Conservation (phyloP, 1,139 yeast species). For the Candida sp. region DNA sequence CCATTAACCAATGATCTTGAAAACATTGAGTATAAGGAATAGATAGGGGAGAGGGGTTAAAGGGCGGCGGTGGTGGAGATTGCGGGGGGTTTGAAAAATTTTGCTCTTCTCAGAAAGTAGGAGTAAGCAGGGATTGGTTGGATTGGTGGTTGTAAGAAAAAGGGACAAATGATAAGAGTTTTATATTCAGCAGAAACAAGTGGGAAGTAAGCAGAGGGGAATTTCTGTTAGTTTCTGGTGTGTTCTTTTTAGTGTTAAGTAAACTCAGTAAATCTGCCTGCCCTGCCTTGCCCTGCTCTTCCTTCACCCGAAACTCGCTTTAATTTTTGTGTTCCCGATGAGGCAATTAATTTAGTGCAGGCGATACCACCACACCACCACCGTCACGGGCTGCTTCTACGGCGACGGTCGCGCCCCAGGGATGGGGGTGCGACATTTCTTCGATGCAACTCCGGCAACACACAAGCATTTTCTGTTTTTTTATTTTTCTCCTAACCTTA, state of each 20-base stretch:
- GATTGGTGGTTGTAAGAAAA: too few species aligned
- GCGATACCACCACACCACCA: neutral
- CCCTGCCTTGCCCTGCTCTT: neutral
- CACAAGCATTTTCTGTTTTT: neutral
- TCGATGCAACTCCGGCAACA: neutral
- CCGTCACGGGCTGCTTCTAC: neutral
- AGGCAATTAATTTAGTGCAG: neutral
- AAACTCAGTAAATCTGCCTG: neutral
- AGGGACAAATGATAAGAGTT: slow-evolving; percentile 4
- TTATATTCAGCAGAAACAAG: neutral
- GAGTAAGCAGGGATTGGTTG: neutral
- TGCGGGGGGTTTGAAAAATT: neutral
- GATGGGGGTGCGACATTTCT: neutral
- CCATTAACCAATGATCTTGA: slow-evolving; percentile 8
- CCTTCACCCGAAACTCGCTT: slow-evolving; percentile 2
- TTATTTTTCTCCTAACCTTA: neutral
- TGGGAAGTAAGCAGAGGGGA: neutral
- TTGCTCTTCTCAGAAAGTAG: neutral
- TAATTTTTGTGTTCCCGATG: neutral
- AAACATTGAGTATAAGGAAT: slow-evolving; percentile 6
- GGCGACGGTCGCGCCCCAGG: neutral
- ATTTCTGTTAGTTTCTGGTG: neutral
- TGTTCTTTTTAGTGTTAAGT: neutral
- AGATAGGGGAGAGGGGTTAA: neutral
- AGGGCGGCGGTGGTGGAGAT: neutral